Evolutionary conservation across 2,329 filamentous ascomycete genomes (phyloP), one percentile per base, ranked within the genome.

Genomic region (Chalara sp.): DNA sequence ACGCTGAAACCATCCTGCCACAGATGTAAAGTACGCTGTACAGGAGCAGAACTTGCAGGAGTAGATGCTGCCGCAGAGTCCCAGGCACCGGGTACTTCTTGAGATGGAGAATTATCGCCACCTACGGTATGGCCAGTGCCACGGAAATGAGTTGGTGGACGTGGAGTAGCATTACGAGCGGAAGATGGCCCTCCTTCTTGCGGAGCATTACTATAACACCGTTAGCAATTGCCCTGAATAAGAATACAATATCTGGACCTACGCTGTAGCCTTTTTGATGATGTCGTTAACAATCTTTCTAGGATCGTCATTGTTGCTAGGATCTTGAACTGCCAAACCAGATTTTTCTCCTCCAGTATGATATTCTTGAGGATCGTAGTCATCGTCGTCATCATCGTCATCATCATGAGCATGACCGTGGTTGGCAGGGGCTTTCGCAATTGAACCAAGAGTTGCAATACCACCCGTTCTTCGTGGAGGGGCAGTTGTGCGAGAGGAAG

Each of bases 1-100:
- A 95, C 83, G 57, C 87, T 92, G 70, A 93, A 92, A 11, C 89
- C 89, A 63, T 95, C 84, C 41, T 79, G 77, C 89, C 89, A 95
- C 43, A 93, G 76, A 62, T 92, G 88, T 48, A 95, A 75, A 8
- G 81, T 78, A 47, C 87, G 83, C 54, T 86, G 81, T 65, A 68
- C 48, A 60, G 63, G 44, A 62, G 61, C 52, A n/a, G n/a, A n/a
- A n/a, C n/a, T n/a, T 57, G 35, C 62, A 59, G 55, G 57, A 47
- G 54, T 45, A 39, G 33, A 58, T 55, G n/a, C 59, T n/a, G 58
- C 67, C 21, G 57, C 67, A 31, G 85, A 80, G 57, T 87, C 82
- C n/a, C n/a, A n/a, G n/a, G n/a, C n/a, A n/a, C n/a, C n/a, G 42
- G 83, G 81, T 47, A 93, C 79, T 29, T 73, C 72, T 53, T 82